A percentile compares a stretch with the other conserved stretches of the same genome.
Conservation (phyloP, 768 basidiomycete genomes). For the Rhodocollybia butyracea region DNA sequence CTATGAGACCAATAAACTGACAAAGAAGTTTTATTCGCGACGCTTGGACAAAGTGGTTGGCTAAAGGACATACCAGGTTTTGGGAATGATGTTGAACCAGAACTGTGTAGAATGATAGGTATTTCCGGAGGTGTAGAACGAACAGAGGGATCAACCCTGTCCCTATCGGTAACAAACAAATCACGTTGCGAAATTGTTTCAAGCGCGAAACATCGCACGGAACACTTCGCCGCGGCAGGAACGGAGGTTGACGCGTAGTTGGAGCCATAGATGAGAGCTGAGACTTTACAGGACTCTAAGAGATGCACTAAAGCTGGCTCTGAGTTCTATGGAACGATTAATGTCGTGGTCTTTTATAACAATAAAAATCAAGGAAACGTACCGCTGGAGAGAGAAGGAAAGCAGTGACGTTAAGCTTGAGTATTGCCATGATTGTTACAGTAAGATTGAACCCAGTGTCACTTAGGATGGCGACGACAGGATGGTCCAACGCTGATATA, state of each 20-base stretch:
- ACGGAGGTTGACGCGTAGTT: neutral
- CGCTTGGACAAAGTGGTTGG: neutral
- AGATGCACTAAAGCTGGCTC: conserved; percentile 12
- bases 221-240: neutral
- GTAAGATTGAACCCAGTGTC: conserved; percentile 10
- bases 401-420: conserved; percentile 8
- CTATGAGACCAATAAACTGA: conserved; percentile 9
- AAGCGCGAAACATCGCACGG: neutral
- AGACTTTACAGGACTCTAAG: conserved; percentile 6
- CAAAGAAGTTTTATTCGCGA: neutral
- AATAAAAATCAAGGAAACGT: neutral
- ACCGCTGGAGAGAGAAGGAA: conserved; percentile 11
- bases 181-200: neutral
- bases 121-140: conserved; percentile 4
- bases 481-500: neutral
- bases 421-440: conserved; percentile 8
- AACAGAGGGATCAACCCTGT: neutral
- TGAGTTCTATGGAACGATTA: conserved; percentile 10
- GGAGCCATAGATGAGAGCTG: conserved; percentile 3
- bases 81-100: conserved; percentile 13
- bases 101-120: conserved; percentile 13
- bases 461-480: conserved; percentile 9
- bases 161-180: neutral
- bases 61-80: conserved; percentile 11
- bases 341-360: neutral